Base-by-base conservation (phyloP, 345 rosid species). In the Citrus glauca region DNA sequence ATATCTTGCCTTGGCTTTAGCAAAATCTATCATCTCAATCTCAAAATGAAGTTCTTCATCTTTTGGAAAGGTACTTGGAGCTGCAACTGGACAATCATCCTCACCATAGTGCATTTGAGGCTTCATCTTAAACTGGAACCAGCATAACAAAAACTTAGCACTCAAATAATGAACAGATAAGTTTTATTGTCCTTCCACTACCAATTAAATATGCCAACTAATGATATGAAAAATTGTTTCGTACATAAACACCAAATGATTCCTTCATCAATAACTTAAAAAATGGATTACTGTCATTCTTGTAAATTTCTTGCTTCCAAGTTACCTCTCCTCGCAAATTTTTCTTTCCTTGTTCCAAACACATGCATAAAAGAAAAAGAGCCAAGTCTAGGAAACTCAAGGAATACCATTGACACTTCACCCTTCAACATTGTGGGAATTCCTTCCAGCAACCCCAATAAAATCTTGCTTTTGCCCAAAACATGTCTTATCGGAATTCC, bases 31-130 rank as follows among this genome's bases (percentile, higher is more conserved):
- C 91, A 96, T 78, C 81, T 94, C 98, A 87, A 91, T 81, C 91
- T 96, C 99, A 89, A 91, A 96, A 86, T 96, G 99, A 85, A 96
- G 97, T 80, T 96, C 98, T 69, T 91, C 92, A 9, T 94, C 98
- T 87, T 89, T 90, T 10, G 97, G 99, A 75, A 94, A 92, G 82
- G 67, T 83, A 76, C 67, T 83, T 50, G 97, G 88, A 80, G 85
- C 93, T 67, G 89, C 82, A 76, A 96, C 86, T 9, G 98, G 98
- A 80, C 98, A 96, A 57, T 90, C 91, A 13, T 71, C 92, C 94
- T 96, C 99, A 0, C 91, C 94, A 86, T 92, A 96, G 84, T 96
- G 98, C 94, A 92, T 86, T 82, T 88, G 84, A 75, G 97, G 91
- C 90, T 94, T 96, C 95, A 96, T 94, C 85, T 94, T 96, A 89